Percentiles rank a stretch among this genome's conserved stretches.
These are phyloP conservation scores for Tylopilus cervinicoccineus DNA, from an alignment of 768 basidiomycete genomes.

Conservation along the genomic window DNA sequence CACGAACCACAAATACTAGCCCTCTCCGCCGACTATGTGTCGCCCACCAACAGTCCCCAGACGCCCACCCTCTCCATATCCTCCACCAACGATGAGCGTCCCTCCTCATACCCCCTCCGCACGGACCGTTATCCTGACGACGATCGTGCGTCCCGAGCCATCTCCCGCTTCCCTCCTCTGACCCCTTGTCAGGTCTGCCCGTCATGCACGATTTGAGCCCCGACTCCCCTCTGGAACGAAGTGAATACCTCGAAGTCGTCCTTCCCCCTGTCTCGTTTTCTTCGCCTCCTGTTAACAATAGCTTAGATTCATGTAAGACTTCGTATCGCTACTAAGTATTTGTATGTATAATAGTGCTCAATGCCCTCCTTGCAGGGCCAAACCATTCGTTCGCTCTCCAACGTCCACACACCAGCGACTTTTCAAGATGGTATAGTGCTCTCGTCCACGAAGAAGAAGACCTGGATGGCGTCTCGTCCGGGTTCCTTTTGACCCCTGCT, in stretches of 20 bases:
- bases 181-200: slow-evolving; percentile 22
- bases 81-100: slow-evolving; percentile 38
- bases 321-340: slow-evolving; percentile 67
- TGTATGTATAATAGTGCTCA: slow-evolving; percentile 66
- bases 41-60: slow-evolving; percentile 39
- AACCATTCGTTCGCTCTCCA: slow-evolving; percentile 23
- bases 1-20: slow-evolving; percentile 52
- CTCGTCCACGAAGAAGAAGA: slow-evolving; percentile 15
- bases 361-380: slow-evolving; percentile 53
- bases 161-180: not conserved
- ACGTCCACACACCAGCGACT: slow-evolving; percentile 28
- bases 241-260: slow-evolving; percentile 28
- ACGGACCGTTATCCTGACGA: slow-evolving; percentile 26
- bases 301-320: slow-evolving; percentile 70
- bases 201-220: slow-evolving; percentile 30
- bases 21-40: slow-evolving; percentile 42
- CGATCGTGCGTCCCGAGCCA: slow-evolving; percentile 14
- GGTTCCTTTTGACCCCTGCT: slow-evolving; percentile 7
- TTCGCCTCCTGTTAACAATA: slow-evolving; percentile 42
- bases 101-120: slow-evolving; percentile 33
- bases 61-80: slow-evolving; percentile 47
- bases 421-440: slow-evolving; percentile 20
- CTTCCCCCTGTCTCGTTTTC: slow-evolving; percentile 28
- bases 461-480: slow-evolving; percentile 21
- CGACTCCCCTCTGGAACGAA: slow-evolving; percentile 31